phyloP scores from a whole-genome alignment of 352 stramenopile genomes.

The Phytophthora colocasiae region DNA sequence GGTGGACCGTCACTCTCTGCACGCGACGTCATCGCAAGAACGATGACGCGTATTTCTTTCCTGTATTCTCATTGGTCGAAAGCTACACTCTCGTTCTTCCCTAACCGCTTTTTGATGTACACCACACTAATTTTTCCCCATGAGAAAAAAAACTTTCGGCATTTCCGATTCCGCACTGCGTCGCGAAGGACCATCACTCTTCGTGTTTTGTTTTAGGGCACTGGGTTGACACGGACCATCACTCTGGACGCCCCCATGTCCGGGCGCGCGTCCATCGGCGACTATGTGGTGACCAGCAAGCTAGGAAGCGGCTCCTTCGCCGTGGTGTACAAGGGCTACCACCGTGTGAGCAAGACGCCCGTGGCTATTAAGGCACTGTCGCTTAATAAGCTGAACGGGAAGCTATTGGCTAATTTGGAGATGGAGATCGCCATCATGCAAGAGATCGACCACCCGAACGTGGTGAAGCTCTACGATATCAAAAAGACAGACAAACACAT shows the following conservation, averaged over 20 bases:
- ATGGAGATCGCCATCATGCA: conserved; percentile 97
- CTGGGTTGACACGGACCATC: conserved; percentile 16
- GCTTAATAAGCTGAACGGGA: conserved; percentile 94
- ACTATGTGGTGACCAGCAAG: conserved; percentile 92
- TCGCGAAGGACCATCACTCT: conserved; percentile 22
- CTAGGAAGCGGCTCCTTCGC: conserved; percentile 95
- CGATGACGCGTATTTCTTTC: conserved; percentile 1
- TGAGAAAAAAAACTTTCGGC: conserved; percentile 13
- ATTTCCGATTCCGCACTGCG: conserved; percentile 28
- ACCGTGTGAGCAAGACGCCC: conserved; percentile 71
- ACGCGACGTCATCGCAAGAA: conserved; percentile 12
- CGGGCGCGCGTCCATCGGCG: conserved; percentile 65
- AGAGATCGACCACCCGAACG: conserved; percentile 95
- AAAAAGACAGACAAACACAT: conserved; percentile 96
- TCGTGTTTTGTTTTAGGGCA: neutral
- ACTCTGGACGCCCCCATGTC: conserved; percentile 43
- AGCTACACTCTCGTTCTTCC: conserved; percentile 8
- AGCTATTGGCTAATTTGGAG: conserved; percentile 96
- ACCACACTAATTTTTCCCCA: conserved; percentile 3
- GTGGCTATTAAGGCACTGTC: conserved; percentile 97
- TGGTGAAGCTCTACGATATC: conserved; percentile 97
- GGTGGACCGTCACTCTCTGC: conserved; percentile 3
- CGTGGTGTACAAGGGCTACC: conserved; percentile 87
- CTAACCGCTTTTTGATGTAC: conserved; percentile 11
- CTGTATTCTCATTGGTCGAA: conserved; percentile 8